Evolutionary conservation across 306 rosid genomes (phyloP), one percentile per base, ranked within the genome.

Genomic region (Glycyrrhiza uralensis): DNA sequence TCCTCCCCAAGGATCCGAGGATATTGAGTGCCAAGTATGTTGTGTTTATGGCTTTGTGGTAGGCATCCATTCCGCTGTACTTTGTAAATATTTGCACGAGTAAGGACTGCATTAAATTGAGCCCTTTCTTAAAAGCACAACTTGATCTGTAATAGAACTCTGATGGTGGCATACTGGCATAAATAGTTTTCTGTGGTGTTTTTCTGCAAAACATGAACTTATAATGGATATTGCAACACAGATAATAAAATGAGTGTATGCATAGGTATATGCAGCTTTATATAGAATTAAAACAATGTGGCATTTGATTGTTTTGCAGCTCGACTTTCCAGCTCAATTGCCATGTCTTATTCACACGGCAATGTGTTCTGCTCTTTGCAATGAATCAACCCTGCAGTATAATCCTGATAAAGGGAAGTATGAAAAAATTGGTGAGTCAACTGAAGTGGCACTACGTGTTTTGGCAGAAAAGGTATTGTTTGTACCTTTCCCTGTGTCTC

Each of bases 401-500:
- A 91, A 94, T 82, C 97, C 92, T 61, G 91, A 91, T 70, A 89
- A 89, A 86, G 97, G 96, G 54, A 86, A 74, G 60, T 89, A 89
- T 35, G 97, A 94, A 87, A 94, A 91, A 79, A 94, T 94, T 85
- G 98, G 98, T n/a, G 98, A 94, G 89, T 94, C 98, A 50, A 94
- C 98, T 63, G 98, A 94, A 87, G 98, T 94, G 69, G 98, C 98
- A 77, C 87, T 94, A 51, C 97, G 98, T 29, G 98, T 89, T 74
- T 84, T 94, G 66, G 88, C 87, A 22, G 98, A 94, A 77, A 94
- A 94, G 97, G 98, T 90, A 62, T 30, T 76, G 56, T 66, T 35
- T 73, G 46, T 73, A 39, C 69, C 72, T 54, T 81, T 51, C 58
- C 46, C 58, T 45, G 35, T 68, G 56, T 44, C 79, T 75, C 71